A percentile compares a stretch with the other conserved stretches of the same genome.
Conservation (phyloP, 495 filamentous ascomycete species). For the Ramalina intermedia region DNA sequence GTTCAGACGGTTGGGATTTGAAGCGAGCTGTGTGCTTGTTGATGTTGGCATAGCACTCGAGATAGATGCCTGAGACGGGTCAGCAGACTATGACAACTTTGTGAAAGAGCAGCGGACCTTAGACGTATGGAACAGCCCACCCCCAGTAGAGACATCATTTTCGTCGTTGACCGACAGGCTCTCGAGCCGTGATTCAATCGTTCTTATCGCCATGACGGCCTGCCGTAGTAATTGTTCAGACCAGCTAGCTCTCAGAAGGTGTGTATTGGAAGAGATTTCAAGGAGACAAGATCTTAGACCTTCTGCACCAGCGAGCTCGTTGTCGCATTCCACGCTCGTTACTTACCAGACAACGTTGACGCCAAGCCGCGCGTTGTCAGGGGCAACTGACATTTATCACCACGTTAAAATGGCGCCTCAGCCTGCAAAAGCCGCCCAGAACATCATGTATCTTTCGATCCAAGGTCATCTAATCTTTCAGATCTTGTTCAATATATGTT, state of each 20-base stretch:
- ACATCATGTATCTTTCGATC: no score
- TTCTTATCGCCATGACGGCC: slow-evolving; percentile 38
- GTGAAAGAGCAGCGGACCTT: slow-evolving; percentile 40
- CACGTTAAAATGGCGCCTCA: no score
- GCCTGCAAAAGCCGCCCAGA: no score
- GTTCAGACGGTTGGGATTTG: slow-evolving; percentile 49
- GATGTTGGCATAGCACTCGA: slow-evolving; percentile 38
- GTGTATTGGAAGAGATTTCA: no score
- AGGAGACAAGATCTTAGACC: no score
- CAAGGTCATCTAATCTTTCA: no score
- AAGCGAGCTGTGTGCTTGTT: slow-evolving; percentile 35
- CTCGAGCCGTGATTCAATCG: slow-evolving; percentile 69
- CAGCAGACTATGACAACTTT: not conserved
- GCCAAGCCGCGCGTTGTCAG: not conserved
- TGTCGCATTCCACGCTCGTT: not conserved
- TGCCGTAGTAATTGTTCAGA: not conserved
- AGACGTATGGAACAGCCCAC: slow-evolving; percentile 42
- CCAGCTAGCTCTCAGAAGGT: not conserved
- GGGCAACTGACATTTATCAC: no score
- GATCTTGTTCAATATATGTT: no score
- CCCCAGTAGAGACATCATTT: slow-evolving; percentile 42
- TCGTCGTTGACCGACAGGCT: slow-evolving; percentile 71
- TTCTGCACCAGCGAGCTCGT: not conserved
- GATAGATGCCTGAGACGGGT: slow-evolving; percentile 22
- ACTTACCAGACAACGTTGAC: not conserved